A percentile compares a stretch with the other conserved stretches of the same genome.
phyloP scores from a whole-genome alignment of 805 yeast species.

The Sungouiella blattae region DNA sequence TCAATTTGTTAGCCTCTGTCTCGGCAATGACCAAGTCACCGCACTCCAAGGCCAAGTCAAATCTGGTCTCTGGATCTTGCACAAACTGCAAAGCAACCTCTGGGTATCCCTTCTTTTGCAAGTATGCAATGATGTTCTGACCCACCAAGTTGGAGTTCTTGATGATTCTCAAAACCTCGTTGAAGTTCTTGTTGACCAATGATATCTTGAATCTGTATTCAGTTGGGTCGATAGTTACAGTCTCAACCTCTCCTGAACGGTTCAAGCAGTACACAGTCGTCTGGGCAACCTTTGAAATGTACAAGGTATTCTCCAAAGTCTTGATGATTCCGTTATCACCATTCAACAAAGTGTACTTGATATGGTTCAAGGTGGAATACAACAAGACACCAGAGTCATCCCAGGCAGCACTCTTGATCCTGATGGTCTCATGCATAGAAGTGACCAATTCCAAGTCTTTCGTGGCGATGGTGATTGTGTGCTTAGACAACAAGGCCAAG shows the following conservation, averaged over 20 bases:
- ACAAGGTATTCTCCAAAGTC: slow-evolving; percentile 85
- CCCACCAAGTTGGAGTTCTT: slow-evolving; percentile 90
- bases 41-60: slow-evolving; percentile 92
- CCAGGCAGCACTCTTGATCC: slow-evolving; percentile 97
- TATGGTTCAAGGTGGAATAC: slow-evolving; percentile 92
- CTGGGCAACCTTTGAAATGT: slow-evolving; percentile 70
- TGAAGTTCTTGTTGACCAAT: slow-evolving; percentile 81
- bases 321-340: slow-evolving; percentile 95
- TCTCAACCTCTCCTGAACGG: slow-evolving; percentile 82
- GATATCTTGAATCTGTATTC: slow-evolving; percentile 96
- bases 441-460: slow-evolving; percentile 73
- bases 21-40: slow-evolving; percentile 86
- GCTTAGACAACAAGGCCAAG: slow-evolving; percentile 86
- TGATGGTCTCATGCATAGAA: slow-evolving; percentile 91
- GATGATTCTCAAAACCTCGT: slow-evolving; percentile 87
- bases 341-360: slow-evolving; percentile 86
- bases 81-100: slow-evolving; percentile 97
- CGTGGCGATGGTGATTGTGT: slow-evolving; percentile 84
- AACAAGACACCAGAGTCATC: slow-evolving; percentile 89
- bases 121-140: slow-evolving; percentile 91
- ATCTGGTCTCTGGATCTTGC: slow-evolving; percentile 92
- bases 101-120: slow-evolving; percentile 93
- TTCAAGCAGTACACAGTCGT: slow-evolving; percentile 74
- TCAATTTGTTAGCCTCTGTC: slow-evolving; percentile 77
- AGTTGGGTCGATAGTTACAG: slow-evolving; percentile 83